Base-by-base conservation (phyloP, 352 stramenopile genomes). In the Phytopythium vexans region DNA sequence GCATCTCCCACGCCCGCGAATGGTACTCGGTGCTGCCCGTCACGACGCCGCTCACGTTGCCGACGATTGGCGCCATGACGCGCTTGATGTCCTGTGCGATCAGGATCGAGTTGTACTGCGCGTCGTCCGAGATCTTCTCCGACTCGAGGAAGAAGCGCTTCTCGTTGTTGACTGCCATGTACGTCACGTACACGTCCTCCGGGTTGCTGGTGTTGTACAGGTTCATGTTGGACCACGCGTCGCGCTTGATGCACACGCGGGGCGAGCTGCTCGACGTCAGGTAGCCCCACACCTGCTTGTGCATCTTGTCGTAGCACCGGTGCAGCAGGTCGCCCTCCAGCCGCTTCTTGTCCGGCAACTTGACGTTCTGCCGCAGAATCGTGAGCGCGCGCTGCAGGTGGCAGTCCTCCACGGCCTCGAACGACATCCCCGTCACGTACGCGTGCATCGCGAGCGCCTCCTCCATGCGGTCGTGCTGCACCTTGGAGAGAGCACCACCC, bases 51-150 rank as follows among this genome's bases (percentile, higher is more conserved):
- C 78, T 88, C 0, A 91, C 73, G 12, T 78, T 86, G 40, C 53
- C 72, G 8, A 81, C 73, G 56, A 89, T 91, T 4, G 74, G 74
- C 51, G 70, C 68, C 76, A 93, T 90, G 51, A 91, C 81, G 15
- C 80, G 75, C 61, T 90, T 91, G 41, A 93, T 89, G 47, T 93
- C 82, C 47, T 89, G 76, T 0, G 82, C 78, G 41, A 93, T 93
- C 59, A 91, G 52, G 63, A 91, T 85, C 6, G 82, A 88, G 48
- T 90, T 89, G 58, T 82, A 87, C 56, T 77, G 72, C 0, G 69
- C 60, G 56, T 90, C 78, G 16, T 84, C 71, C 12, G 57, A 64
- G 16, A 74, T 62, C 48, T 91, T 87, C 53, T 90, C 82, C 1
- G 78, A 88, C 58, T 93, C 82, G 43, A 91, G 67, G 51, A 93